These are phyloP conservation scores for Ceratobasidium sp. DNA, from an alignment of 1,284 basidiomycete species.

Conservation along the genomic window DNA sequence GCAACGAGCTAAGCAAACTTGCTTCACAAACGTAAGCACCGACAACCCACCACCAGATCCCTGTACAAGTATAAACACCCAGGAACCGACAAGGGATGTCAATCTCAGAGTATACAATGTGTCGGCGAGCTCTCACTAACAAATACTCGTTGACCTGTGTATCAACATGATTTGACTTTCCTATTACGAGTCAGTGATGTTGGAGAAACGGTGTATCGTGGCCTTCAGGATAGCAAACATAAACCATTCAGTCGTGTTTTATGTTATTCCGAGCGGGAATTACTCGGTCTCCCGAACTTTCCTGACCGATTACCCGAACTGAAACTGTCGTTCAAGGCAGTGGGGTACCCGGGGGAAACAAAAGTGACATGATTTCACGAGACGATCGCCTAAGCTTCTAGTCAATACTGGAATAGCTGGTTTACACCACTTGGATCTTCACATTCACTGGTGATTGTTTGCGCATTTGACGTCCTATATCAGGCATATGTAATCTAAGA, in stretches of 20 bases:
- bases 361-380: background rate
- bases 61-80: no score
- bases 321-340: background rate
- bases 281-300: background rate
- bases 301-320: background rate
- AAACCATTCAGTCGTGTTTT: no score
- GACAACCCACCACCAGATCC: background rate
- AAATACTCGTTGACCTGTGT: no score
- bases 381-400: conserved; percentile 14
- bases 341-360: background rate
- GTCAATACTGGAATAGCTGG: background rate
- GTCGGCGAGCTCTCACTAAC: no score
- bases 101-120: no score
- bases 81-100: no score
- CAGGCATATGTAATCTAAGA: background rate
- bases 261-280: no score
- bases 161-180: no score
- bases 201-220: no score
- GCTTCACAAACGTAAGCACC: background rate
- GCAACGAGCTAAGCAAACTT: background rate
- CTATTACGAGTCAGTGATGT: no score
- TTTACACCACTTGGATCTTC: conserved; percentile 6
- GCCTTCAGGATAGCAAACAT: no score
- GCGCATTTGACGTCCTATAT: background rate
- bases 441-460: conserved; percentile 9